Conservation (phyloP, 1,284 basidiomycete species). For the Paramarasmius palmivorus region DNA sequence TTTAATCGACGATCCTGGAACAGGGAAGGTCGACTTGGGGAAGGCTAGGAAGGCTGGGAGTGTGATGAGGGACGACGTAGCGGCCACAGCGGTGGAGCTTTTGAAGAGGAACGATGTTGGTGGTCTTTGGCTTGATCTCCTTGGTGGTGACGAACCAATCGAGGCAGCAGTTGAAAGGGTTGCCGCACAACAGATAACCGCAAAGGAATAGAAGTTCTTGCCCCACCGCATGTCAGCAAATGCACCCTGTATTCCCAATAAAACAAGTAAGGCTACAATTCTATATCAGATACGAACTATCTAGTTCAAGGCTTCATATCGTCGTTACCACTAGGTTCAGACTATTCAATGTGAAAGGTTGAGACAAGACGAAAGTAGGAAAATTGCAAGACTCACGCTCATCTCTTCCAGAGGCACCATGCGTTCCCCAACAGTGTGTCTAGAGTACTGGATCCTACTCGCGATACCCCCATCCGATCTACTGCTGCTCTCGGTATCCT, state of each 20-base stretch:
- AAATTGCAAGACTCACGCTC: neutral
- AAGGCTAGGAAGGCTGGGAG: constrained; percentile 39
- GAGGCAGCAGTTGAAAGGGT: constrained; percentile 31
- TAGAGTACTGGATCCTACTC: neutral
- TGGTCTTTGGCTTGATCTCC: constrained; percentile 64
- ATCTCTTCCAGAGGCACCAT: neutral
- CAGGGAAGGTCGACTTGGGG: constrained; percentile 56
- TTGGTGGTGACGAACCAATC: constrained; percentile 57
- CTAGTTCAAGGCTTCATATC: neutral
- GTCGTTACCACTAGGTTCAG: neutral
- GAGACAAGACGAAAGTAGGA: neutral
- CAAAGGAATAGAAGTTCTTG: constrained; percentile 11
- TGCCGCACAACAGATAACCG: constrained; percentile 8
- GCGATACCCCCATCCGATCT: neutral
- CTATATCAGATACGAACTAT: no score
- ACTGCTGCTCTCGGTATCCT: neutral
- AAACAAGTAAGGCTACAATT: no score
- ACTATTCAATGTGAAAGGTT: neutral
- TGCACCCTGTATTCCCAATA: no score
- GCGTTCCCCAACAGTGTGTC: neutral
- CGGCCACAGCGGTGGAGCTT: constrained; percentile 50
- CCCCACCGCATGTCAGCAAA: no score
- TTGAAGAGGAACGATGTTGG: constrained; percentile 57
- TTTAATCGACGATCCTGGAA: constrained; percentile 54
- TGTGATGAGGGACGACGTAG: constrained; percentile 59